These are phyloP conservation scores for Posidonia oceanica DNA, from an alignment of 116 monocot species.

Conservation along the genomic window DNA sequence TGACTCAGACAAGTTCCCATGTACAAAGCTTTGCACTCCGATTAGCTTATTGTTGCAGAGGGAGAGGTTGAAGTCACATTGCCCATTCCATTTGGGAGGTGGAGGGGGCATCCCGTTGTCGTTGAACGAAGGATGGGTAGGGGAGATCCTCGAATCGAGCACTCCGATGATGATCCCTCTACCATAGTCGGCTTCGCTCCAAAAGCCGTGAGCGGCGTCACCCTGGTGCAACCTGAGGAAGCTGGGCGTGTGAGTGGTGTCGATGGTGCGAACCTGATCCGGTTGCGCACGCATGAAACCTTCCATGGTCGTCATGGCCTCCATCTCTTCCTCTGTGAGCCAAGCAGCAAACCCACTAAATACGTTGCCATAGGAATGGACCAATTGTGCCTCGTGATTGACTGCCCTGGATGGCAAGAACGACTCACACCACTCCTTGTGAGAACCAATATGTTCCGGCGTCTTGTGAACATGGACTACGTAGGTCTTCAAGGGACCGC, in stretches of 20 bases:
- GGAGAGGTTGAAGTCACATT: too few relatives aligned
- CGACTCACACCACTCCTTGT: conserved; percentile 9
- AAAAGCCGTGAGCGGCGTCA: neutral
- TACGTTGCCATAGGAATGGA: too few relatives aligned
- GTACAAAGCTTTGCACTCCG: too few relatives aligned
- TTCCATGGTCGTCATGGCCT: neutral
- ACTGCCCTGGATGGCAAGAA: neutral
- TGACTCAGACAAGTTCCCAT: too few relatives aligned
- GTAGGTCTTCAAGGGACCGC: too few relatives aligned
- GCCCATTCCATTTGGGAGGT: conserved; percentile 41
- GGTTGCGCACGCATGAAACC: conserved; percentile 25
- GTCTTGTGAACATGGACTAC: neutral
- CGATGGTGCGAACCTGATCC: neutral
- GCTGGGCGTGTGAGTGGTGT: conserved; percentile 33
- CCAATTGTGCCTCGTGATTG: neutral
- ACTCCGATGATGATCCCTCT: conserved; percentile 26
- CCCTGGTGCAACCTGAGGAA: conserved; percentile 35
- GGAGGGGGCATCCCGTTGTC: conserved; percentile 25
- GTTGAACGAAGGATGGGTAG: conserved; percentile 44
- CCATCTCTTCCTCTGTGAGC: conserved; percentile 4
- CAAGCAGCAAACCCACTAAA: conserved; percentile 11
- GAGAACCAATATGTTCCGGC: neutral
- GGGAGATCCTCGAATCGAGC: conserved; percentile 17
- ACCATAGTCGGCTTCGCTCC: conserved; percentile 21
- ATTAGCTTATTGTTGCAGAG: too few relatives aligned